Evolutionary conservation across 2,329 filamentous ascomycete species (phyloP), one percentile per base, ranked within the genome.

Genomic region (Pyricularia grisea): DNA sequence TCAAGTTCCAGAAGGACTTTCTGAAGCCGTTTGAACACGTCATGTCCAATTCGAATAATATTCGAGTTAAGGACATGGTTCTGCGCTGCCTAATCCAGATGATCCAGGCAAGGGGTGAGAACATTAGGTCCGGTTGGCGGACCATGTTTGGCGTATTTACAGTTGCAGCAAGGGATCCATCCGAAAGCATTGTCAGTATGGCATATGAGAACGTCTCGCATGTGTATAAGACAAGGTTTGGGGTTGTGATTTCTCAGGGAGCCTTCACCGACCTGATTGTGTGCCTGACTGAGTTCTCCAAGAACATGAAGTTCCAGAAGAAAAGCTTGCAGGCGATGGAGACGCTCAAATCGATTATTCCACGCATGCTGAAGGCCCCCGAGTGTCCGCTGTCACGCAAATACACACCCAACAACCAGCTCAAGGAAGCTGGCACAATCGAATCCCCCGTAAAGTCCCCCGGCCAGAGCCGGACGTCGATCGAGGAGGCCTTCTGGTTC

Each of bases 1-100:
- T 99, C 87, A 98, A 98, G 79, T 99, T 99, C 76, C 95, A 99
- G 75, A 99, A 99, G 78, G 94, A 99, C 77, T 99, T 99, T 78
- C 81, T 99, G 68, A 98, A 97, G 79, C 95, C 96, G 0, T 99
- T 99, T 74, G 94, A 99, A 81, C 93, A 98, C 78, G 93, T 99
- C 74, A 92, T 99, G 82, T 90, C 92, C 70, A 98, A 99, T 77
- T 95, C 93, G 61, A 92, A 85, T 72, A 93, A 95, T 72, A 89
- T 97, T 23, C 89, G 92, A 0, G 95, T 99, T 74, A 99, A 99
- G 79, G 95, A 99, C 74, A 94, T 99, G 91, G 93, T 97, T 65
- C 82, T 99, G 28, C 89, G 94, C 63, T 99, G 96, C 77, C 83
- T 99, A 71, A 96, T 97, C 69, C 96, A 99, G 79, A 99, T 99